A percentile compares a stretch with the other conserved stretches of the same genome.
Evolutionary conservation across 176 grass and related monocot genomes (phyloP).

Genomic region (Oryza australiensis): DNA sequence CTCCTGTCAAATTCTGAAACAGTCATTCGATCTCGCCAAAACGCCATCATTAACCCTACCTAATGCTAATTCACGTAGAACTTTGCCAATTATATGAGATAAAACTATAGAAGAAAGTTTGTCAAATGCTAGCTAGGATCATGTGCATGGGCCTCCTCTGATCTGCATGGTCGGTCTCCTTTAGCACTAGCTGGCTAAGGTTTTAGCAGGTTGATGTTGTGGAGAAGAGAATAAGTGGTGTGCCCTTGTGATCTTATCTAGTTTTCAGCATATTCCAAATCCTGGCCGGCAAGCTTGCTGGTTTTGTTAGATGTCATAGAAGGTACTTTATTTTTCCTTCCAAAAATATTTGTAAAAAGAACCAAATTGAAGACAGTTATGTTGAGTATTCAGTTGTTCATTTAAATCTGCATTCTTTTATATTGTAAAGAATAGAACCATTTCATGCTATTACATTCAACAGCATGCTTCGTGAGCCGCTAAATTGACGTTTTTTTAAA

Average conservation of each 20-base stretch:
- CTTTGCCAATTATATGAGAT: conserved; percentile 6
- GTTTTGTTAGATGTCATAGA: neutral
- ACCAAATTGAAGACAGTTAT: neutral
- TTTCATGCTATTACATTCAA: too few species aligned
- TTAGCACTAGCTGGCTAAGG: neutral
- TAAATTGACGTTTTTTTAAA: too few species aligned
- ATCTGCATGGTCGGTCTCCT: neutral
- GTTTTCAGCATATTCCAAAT: conserved; percentile 24
- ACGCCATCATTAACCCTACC: conserved; percentile 12
- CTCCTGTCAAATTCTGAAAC: neutral
- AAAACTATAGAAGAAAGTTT: neutral
- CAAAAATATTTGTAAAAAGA: neutral
- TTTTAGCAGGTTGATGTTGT: neutral
- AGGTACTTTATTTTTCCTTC: neutral
- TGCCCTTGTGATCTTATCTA: neutral
- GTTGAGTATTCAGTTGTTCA: too few species aligned
- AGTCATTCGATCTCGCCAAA: neutral
- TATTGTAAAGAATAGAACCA: too few species aligned
- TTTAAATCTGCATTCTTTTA: too few species aligned
- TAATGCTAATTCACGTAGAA: neutral
- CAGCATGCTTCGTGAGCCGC: too few species aligned
- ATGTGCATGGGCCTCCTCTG: neutral
- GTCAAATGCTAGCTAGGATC: conserved; percentile 18
- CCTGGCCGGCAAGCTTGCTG: conserved; percentile 31
- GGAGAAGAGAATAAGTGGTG: neutral